Evolutionary conservation across 257 asterid genomes (phyloP).

Genomic region (Lithospermum erythrorhizon): DNA sequence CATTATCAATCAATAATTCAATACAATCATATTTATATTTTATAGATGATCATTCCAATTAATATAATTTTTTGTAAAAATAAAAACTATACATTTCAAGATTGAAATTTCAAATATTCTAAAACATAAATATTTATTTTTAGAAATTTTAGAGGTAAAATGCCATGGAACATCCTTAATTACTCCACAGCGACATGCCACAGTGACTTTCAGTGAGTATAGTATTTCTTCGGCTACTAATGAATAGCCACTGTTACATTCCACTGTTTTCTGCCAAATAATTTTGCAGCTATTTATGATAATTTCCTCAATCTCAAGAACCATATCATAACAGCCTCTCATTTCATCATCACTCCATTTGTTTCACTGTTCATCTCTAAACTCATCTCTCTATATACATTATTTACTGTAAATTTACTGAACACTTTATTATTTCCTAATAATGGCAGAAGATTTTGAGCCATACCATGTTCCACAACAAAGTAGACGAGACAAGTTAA

Average conservation of each 20-base stretch:
- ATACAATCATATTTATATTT: too few relatives aligned
- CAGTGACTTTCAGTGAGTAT: too few relatives aligned
- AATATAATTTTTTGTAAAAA: too few relatives aligned
- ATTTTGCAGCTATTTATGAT: background rate
- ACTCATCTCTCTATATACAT: conserved; percentile 1
- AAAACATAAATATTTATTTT: too few relatives aligned
- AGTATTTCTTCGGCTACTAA: too few relatives aligned
- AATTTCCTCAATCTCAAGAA: background rate
- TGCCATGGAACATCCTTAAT: too few relatives aligned
- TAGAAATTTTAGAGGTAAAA: too few relatives aligned
- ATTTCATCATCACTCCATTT: conserved; percentile 17
- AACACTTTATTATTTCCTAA: conserved; percentile 14
- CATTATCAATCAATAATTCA: too few relatives aligned
- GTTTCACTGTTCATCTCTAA: conserved; percentile 7
- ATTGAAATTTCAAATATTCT: too few relatives aligned
- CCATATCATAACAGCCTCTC: conserved; percentile 17
- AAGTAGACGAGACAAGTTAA: conserved; percentile 84
- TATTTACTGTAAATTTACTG: background rate
- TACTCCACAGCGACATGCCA: too few relatives aligned
- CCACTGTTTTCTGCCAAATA: background rate
- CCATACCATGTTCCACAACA: conserved; percentile 92
- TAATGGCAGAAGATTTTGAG: conserved; percentile 73
- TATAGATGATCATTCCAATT: too few relatives aligned
- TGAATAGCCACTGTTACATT: background rate
- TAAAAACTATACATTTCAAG: too few relatives aligned